phyloP scores from a whole-genome alignment of 164 flowering plant species.

The Houttuynia cordata region DNA sequence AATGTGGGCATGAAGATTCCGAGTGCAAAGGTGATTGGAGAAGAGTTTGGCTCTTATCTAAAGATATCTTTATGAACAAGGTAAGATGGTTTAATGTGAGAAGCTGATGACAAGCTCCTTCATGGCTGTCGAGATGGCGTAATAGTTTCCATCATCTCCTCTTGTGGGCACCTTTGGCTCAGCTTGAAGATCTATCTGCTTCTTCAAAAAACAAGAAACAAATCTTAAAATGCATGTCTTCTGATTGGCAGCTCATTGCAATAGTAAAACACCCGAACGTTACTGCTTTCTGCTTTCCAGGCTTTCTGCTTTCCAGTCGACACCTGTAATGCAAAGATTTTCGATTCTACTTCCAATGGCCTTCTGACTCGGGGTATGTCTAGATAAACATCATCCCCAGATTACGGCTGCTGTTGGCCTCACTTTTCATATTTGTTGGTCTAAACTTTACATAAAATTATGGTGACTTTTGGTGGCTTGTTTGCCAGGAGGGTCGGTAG shows the following conservation, averaged over 20 bases:
- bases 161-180: neutral
- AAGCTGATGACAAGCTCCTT: neutral
- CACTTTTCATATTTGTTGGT: neutral
- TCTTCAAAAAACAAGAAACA: neutral
- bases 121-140: neutral
- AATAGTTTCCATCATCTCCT: no score
- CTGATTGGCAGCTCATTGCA: no score
- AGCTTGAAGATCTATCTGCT: neutral
- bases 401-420: neutral
- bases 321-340: no score
- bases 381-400: neutral
- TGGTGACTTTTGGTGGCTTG: neutral
- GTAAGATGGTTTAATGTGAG: neutral
- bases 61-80: neutral
- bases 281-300: no score
- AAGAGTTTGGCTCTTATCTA: neutral
- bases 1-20: neutral
- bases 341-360: no score
- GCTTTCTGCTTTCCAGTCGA: no score
- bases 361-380: neutral
- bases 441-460: neutral
- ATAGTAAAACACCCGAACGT: no score
- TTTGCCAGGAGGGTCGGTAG: neutral
- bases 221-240: no score
- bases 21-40: neutral